Conservation (phyloP, 2,329 filamentous ascomycete genomes). For the Calonectria henricotiae region DNA sequence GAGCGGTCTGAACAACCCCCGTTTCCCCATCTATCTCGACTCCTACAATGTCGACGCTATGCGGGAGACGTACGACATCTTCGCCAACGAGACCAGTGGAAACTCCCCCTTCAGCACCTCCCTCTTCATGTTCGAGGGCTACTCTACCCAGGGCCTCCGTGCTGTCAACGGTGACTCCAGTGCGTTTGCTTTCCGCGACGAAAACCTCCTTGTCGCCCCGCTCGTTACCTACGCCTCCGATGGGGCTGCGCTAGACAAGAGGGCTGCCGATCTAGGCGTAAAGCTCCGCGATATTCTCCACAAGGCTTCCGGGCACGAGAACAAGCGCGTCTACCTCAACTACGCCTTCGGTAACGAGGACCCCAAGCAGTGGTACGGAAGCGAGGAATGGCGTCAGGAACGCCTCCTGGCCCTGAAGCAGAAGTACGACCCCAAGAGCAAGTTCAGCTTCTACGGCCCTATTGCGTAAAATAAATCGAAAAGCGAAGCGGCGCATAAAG, state of each 20-base stretch:
- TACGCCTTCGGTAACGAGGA: slow-evolving; percentile 68
- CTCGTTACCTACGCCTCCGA: slow-evolving; percentile 46
- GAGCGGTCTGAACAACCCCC: slow-evolving; percentile 48
- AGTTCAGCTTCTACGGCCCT: slow-evolving; percentile 65
- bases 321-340: slow-evolving; percentile 62
- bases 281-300: slow-evolving; percentile 44
- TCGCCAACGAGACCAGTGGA: slow-evolving; percentile 36
- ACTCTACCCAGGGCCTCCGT: slow-evolving; percentile 62
- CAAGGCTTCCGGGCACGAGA: slow-evolving; percentile 24
- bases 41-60: slow-evolving; percentile 43
- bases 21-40: slow-evolving; percentile 50
- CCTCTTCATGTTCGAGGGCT: slow-evolving; percentile 73
- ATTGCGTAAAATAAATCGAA: slow-evolving; percentile 35
- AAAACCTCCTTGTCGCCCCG: slow-evolving; percentile 48
- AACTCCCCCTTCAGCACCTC: slow-evolving; percentile 45
- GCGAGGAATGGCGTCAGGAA: slow-evolving; percentile 66
- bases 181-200: slow-evolving; percentile 48
- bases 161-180: neutral
- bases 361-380: slow-evolving; percentile 63
- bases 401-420: slow-evolving; percentile 64
- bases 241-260: slow-evolving; percentile 37
- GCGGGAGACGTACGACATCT: slow-evolving; percentile 42
- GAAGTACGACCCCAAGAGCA: slow-evolving; percentile 65
- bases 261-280: slow-evolving; percentile 42
- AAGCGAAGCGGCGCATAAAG: neutral